phyloP scores from a whole-genome alignment of 1,284 basidiomycete genomes.

The Ceratobasidium sp. region DNA sequence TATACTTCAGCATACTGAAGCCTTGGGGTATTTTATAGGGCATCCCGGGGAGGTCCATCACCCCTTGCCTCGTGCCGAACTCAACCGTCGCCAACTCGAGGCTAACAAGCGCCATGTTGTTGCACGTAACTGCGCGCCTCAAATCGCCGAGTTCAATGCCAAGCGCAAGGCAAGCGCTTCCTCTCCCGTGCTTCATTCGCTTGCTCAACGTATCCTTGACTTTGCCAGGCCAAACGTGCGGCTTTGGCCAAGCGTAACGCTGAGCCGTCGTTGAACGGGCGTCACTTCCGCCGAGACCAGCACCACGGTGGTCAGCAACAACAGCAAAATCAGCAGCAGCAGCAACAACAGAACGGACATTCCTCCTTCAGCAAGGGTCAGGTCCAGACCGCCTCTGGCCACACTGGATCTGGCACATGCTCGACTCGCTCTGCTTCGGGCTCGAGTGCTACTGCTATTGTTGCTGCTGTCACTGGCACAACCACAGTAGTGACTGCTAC shows the following conservation, averaged over 20 bases:
- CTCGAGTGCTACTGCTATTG: not conserved
- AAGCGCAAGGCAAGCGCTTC: not conserved
- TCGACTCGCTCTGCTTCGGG: not conserved
- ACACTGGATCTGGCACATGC: not conserved
- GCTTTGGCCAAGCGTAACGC: not conserved
- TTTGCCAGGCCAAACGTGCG: not conserved
- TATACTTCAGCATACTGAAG: too few species aligned
- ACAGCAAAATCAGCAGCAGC: not conserved
- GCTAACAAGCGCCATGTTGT: not conserved
- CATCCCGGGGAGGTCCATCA: not conserved
- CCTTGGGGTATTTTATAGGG: not conserved
- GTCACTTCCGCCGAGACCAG: constrained; percentile 1
- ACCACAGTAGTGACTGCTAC: not conserved
- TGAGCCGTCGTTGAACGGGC: not conserved
- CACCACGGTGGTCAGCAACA: not conserved
- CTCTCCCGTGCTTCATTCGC: too few species aligned
- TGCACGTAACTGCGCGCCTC: constrained; percentile 13
- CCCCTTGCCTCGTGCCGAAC: not conserved
- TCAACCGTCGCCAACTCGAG: not conserved
- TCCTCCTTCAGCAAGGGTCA: not conserved
- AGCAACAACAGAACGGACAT: not conserved
- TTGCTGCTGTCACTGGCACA: not conserved
- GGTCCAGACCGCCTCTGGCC: not conserved
- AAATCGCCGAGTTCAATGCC: constrained; percentile 8
- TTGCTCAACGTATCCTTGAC: not conserved